Conservation (phyloP, 805 yeast species). For the Priceomyces melissophilus region DNA sequence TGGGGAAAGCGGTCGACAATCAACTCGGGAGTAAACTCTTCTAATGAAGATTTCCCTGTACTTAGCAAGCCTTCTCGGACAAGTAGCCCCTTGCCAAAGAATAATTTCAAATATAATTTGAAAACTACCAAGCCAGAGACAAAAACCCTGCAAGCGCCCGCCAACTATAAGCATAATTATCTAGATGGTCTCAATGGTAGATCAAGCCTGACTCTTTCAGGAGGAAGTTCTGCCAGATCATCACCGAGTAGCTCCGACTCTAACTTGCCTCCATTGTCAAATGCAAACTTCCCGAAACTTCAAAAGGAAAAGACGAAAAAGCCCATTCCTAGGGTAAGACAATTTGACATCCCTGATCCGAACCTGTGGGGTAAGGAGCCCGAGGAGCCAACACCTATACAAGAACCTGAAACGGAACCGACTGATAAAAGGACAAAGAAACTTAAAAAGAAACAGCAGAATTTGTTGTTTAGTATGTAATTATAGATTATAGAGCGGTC, state of each 20-base stretch:
- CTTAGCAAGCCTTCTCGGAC: constrained; percentile 25
- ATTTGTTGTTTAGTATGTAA: constrained; percentile 6
- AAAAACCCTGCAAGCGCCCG: background rate
- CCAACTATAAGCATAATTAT: background rate
- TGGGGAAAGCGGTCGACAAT: constrained; percentile 21
- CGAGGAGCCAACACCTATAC: constrained; percentile 2
- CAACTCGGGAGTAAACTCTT: constrained; percentile 6
- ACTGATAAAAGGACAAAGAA: constrained; percentile 14
- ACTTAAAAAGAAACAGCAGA: constrained; percentile 17
- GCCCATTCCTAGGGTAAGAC: constrained; percentile 58
- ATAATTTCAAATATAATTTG: too few relatives aligned
- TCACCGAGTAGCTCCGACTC: constrained; percentile 15
- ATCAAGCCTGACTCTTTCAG: background rate
- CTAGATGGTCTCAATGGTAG: constrained; percentile 3
- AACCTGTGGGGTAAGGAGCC: constrained; percentile 17
- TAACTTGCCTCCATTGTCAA: constrained; percentile 19
- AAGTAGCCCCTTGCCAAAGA: constrained; percentile 5
- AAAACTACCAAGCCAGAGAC: background rate
- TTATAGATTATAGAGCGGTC: background rate
- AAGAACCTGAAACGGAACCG: constrained; percentile 7
- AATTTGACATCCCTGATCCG: constrained; percentile 24
- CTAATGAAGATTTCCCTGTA: constrained; percentile 31
- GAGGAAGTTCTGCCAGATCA: constrained; percentile 1
- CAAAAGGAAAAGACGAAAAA: constrained; percentile 36
- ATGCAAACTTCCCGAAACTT: constrained; percentile 47